A percentile compares a stretch with the other conserved stretches of the same genome.
phyloP scores from a whole-genome alignment of 2,329 filamentous ascomycete species.

The Cercospora citrullina region DNA sequence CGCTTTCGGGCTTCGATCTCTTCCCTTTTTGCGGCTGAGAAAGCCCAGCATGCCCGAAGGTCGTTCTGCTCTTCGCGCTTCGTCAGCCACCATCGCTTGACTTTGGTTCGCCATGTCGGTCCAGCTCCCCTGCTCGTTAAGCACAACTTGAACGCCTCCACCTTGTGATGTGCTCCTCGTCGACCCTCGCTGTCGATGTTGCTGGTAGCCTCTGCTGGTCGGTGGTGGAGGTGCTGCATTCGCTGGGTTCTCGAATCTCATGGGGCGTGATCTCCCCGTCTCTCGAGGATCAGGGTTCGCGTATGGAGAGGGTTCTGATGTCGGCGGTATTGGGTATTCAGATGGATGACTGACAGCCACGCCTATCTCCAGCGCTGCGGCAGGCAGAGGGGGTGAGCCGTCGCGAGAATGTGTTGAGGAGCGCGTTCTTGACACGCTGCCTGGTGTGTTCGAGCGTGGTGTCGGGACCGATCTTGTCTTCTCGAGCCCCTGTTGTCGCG shows the following conservation, averaged over 20 bases:
- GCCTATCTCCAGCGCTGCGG: constrained; percentile 26
- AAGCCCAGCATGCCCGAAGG: constrained; percentile 89
- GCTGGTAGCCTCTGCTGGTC: constrained; percentile 8
- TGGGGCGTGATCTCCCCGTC: constrained; percentile 27
- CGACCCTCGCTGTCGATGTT: constrained; percentile 55
- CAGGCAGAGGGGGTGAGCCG: constrained; percentile 49
- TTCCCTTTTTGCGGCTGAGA: constrained; percentile 82
- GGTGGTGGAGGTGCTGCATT: constrained; percentile 21
- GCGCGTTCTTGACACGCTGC: constrained; percentile 41
- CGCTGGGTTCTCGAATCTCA: constrained; percentile 34
- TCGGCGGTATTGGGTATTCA: constrained; percentile 33
- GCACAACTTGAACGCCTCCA: constrained; percentile 85
- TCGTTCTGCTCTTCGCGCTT: constrained; percentile 46
- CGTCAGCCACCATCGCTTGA: constrained; percentile 63
- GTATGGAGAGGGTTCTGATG: constrained; percentile 18
- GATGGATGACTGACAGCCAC: constrained; percentile 21
- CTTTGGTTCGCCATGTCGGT: constrained; percentile 85
- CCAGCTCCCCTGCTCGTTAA: constrained; percentile 89
- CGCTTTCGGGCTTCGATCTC: constrained; percentile 89
- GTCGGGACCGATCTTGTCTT: constrained; percentile 33
- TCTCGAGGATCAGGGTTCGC: constrained; percentile 16
- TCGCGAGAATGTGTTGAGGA: constrained; percentile 51
- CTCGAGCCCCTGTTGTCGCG: constrained; percentile 15
- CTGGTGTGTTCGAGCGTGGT: constrained; percentile 42
- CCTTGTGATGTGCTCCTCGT: constrained; percentile 73